Evolutionary conservation across 169 alveolate species (phyloP), one percentile per base, ranked within the genome.

Genomic region (Pseudocohnilembus persalinus): DNA sequence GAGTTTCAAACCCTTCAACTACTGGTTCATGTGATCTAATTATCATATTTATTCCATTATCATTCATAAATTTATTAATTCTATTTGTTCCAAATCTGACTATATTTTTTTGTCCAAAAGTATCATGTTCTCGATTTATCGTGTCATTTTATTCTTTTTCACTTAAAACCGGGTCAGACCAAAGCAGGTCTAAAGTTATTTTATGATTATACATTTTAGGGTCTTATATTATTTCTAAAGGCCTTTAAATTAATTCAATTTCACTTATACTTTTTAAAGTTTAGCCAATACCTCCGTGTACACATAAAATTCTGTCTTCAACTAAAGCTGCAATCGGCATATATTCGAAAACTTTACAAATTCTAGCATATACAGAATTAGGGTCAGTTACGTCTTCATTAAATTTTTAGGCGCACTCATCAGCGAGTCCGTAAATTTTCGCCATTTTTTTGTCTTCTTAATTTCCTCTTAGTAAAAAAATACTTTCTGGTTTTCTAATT

Each of bases 201-300:
- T 81, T 86, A 31, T 86, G 80, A 80, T 86, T 63, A 64, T 86
- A 86, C 29, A 80, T 82, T 74, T 82, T 82, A n/a, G 88, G 88
- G 26, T 98, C 98, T 82, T 98, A 99, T 24, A 98, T 93, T 32
- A 98, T 99, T 77, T 95, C 96, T 64, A 98, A 86, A 26, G 99
- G 99, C 76, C 99, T 91, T 89, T 92, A 93, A 35, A 98, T 90
- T 64, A 88, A 88, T 72, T 97, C 98, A 76, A 98, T 97, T 89
- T 98, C 99, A 78, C 96, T 97, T 79, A 97, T 78, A 92, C 93
- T 73, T 75, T 96, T 89, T 75, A 98, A 91, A 31, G 98, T 94
- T 65, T 98, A 96, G n/a, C 99, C 99, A 65, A 99, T 98, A 49
- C 99, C 99, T 28, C 99, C 99, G 90, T 99, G 99, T 11, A 99